phyloP scores from a whole-genome alignment of 2,329 filamentous ascomycete genomes.

The Cytospora piceae region DNA sequence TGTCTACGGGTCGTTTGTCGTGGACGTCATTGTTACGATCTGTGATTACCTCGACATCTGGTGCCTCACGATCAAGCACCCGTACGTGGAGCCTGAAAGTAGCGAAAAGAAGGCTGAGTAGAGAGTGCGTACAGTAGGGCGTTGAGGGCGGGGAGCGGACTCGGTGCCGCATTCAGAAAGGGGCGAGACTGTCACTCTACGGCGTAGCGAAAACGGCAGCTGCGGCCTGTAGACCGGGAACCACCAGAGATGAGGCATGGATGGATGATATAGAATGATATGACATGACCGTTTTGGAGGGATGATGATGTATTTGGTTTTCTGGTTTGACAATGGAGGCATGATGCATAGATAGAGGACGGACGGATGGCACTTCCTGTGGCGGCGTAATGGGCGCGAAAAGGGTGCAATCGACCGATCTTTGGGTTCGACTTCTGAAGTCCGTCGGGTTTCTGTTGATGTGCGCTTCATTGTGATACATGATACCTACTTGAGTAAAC shows the following conservation, averaged over 20 bases:
- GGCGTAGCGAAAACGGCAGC: background rate
- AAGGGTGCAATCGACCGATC: constrained; percentile 6
- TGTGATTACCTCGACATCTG: constrained; percentile 98
- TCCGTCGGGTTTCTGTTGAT: constrained; percentile 2
- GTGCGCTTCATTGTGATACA: constrained; percentile 11
- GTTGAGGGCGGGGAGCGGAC: background rate
- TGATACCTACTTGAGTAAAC: constrained; percentile 4
- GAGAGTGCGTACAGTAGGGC: background rate
- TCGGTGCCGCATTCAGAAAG: background rate
- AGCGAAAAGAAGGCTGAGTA: constrained; percentile 28
- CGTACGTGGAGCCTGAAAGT: constrained; percentile 51
- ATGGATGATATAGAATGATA: constrained; percentile 6
- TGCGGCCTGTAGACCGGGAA: background rate
- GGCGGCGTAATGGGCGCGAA: constrained; percentile 8
- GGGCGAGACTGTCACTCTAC: background rate
- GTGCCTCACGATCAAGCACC: constrained; percentile 96
- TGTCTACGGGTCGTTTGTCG: constrained; percentile 96
- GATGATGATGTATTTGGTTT: background rate
- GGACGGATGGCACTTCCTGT: background rate
- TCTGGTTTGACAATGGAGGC: background rate
- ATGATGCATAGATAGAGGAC: background rate
- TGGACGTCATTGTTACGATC: constrained; percentile 95
- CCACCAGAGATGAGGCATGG: background rate
- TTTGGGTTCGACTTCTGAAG: constrained; percentile 8
- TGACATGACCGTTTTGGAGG: constrained; percentile 13